A percentile compares a stretch with the other conserved stretches of the same genome.
Evolutionary conservation across 179 eudicot genomes (phyloP).

Genomic region (Vitellaria paradoxa): DNA sequence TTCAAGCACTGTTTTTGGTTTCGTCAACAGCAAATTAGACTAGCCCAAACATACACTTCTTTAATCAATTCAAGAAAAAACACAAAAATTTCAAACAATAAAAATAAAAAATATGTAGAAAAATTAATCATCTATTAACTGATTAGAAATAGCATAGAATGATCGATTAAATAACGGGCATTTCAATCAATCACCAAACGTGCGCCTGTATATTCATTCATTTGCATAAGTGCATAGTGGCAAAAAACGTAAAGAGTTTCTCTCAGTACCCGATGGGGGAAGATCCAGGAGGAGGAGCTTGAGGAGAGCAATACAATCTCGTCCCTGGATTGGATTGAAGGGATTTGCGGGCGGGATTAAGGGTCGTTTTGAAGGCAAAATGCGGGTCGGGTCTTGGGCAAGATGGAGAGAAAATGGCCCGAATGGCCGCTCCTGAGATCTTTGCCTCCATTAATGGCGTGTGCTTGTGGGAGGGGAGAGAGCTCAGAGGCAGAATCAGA

Average conservation of each 20-base stretch:
- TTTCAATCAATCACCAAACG: no score
- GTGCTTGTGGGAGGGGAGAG: neutral
- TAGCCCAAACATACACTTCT: no score
- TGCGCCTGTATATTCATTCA: no score
- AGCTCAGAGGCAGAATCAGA: neutral
- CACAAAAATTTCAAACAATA: neutral
- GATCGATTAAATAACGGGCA: no score
- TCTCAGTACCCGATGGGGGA: slow-evolving; percentile 14
- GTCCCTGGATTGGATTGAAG: slow-evolving; percentile 4
- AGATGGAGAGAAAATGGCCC: neutral
- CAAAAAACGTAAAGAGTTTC: neutral
- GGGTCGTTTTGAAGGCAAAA: neutral
- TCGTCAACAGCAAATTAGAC: neutral
- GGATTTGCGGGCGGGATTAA: slow-evolving; percentile 2
- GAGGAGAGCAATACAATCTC: slow-evolving; percentile 19
- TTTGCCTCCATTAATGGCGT: slow-evolving; percentile 13
- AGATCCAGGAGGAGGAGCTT: neutral
- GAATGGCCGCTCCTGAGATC: slow-evolving; percentile 12
- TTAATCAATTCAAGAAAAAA: neutral
- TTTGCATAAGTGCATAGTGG: no score
- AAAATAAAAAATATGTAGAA: no score
- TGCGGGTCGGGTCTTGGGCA: neutral
- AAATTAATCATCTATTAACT: no score
- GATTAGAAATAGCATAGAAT: no score
- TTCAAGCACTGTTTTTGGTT: neutral